Conservation (phyloP, 2,329 filamentous ascomycete species). For the Phyllosticta capitalensis region DNA sequence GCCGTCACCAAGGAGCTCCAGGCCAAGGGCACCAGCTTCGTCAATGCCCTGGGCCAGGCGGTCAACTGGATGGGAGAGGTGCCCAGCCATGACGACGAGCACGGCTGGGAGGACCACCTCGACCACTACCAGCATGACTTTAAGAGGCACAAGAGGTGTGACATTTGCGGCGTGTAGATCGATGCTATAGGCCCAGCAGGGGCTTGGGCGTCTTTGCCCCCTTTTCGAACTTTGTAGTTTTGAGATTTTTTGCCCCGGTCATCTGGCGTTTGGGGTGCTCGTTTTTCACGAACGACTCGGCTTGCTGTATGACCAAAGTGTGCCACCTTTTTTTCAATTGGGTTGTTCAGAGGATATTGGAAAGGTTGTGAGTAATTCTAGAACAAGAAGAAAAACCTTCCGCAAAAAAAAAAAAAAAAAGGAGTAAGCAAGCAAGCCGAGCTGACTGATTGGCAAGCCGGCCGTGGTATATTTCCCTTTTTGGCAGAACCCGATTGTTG, state of each 20-base stretch:
- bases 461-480: slow-evolving; percentile 6
- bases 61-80: slow-evolving; percentile 35
- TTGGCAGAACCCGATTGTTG: slow-evolving; percentile 1
- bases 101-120: slow-evolving; percentile 36
- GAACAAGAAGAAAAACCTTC: neutral
- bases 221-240: neutral
- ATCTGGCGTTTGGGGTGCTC: no score
- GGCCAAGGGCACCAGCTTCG: slow-evolving; percentile 38
- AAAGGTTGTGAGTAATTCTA: neutral
- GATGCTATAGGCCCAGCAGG: no score
- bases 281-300: no score
- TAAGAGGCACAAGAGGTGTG: slow-evolving; percentile 15
- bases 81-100: slow-evolving; percentile 19
- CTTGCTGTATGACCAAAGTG: no score
- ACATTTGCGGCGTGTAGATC: slow-evolving; percentile 11
- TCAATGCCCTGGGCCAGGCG: slow-evolving; percentile 19
- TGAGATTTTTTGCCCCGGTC: neutral
- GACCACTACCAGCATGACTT: slow-evolving; percentile 16
- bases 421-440: neutral
- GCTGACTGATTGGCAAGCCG: neutral
- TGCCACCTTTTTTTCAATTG: no score
- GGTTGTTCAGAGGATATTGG: no score
- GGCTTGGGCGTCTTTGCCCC: neutral
- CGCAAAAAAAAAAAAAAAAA: neutral
- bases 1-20: slow-evolving; percentile 66